These are phyloP conservation scores for Colletotrichum tropicicola DNA, from an alignment of 2,329 filamentous ascomycete genomes.

Conservation along the genomic window DNA sequence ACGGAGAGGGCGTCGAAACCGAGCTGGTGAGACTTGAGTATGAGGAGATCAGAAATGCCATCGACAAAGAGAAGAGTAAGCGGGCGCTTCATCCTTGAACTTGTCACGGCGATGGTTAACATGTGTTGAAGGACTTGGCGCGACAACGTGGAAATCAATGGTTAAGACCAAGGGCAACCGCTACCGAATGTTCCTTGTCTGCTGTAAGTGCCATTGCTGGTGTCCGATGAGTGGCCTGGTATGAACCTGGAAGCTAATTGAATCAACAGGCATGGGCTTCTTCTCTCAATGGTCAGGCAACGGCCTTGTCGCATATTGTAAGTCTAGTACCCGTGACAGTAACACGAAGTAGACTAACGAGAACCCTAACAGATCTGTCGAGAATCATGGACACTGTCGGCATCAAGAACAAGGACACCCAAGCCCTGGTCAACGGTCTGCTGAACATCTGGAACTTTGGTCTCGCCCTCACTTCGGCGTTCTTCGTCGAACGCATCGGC, in stretches of 20 bases:
- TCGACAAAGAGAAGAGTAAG: constrained; percentile 51
- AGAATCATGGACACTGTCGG: constrained; percentile 33
- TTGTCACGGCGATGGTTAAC: no score
- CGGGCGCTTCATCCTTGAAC: no score
- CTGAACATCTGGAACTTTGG: constrained; percentile 40
- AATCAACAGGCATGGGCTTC: constrained; percentile 46
- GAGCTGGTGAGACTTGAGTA: constrained; percentile 61
- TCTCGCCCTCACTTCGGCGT: constrained; percentile 36
- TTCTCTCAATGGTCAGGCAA: constrained; percentile 51
- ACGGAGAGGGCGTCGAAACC: constrained; percentile 63
- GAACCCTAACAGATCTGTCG: no score
- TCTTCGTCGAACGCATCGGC: constrained; percentile 39
- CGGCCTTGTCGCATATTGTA: constrained; percentile 41
- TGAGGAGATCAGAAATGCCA: constrained; percentile 50
- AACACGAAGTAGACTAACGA: no score
- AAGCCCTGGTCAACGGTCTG: constrained; percentile 38
- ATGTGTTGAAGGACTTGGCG: constrained; percentile 27
- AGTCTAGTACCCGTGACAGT: no score
- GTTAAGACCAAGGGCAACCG: constrained; percentile 41
- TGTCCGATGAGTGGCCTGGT: neutral
- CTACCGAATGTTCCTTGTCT: constrained; percentile 47
- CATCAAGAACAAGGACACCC: constrained; percentile 36
- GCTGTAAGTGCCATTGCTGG: neutral
- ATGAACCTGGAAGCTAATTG: neutral
- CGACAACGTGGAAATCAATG: constrained; percentile 40